Percentiles rank a stretch among this genome's conserved stretches.
phyloP scores from a whole-genome alignment of 352 stramenopile species.

The Discostella stelligera region DNA sequence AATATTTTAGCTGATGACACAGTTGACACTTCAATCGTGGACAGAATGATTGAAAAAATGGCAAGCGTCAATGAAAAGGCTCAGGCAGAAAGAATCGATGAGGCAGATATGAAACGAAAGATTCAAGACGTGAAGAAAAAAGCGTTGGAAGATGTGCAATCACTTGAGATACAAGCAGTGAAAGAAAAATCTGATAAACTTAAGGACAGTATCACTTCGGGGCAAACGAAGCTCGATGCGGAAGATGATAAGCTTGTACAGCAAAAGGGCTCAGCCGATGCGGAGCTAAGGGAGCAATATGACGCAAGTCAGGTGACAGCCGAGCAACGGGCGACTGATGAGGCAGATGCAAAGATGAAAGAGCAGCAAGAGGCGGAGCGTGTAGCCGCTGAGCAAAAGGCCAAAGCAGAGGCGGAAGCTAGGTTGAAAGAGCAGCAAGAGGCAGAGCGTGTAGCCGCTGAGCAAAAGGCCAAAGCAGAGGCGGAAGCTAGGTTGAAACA shows the following conservation, averaged over 20 bases:
- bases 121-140: constrained; percentile 9
- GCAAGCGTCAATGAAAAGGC: constrained; percentile 1
- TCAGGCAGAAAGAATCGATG: constrained; percentile 6
- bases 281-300: not conserved
- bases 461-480: constrained; percentile 8
- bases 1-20: not conserved
- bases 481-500: not conserved
- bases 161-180: not conserved
- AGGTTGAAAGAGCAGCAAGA: constrained; percentile 4
- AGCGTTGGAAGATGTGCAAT: constrained; percentile 2
- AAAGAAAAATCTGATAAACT: not conserved
- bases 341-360: constrained; percentile 14
- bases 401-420: not conserved
- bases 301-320: not conserved
- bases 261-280: not conserved
- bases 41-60: not conserved
- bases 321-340: not conserved
- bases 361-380: constrained; percentile 16
- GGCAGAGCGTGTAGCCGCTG: constrained; percentile 6
- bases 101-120: constrained; percentile 12
- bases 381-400: constrained; percentile 1
- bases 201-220: not conserved
- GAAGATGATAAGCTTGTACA: not conserved
- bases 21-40: not conserved
- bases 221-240: not conserved